These are phyloP conservation scores for Mucor velutinosus DNA, from an alignment of 371 early-diverging fungal species.

Conservation along the genomic window DNA sequence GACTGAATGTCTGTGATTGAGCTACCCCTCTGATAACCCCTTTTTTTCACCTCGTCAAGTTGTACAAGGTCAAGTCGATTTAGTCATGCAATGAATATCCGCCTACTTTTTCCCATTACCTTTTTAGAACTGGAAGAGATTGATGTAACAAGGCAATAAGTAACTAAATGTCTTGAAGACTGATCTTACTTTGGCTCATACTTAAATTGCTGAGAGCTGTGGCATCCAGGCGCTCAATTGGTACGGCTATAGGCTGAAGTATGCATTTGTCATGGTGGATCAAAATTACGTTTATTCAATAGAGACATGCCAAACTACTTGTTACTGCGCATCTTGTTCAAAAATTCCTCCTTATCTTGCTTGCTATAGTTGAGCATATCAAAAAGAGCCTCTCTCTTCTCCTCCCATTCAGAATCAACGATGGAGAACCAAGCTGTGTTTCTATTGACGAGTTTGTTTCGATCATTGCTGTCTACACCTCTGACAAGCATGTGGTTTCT, in stretches of 20 bases:
- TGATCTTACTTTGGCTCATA: not conserved
- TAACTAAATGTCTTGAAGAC: not conserved
- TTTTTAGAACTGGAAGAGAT: not conserved
- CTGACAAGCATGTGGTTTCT: not conserved
- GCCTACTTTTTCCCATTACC: slow-evolving; percentile 5
- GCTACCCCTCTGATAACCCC: not conserved
- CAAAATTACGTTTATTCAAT: not conserved
- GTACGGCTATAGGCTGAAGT: not conserved
- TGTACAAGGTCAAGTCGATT: not conserved
- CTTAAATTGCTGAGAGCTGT: not conserved
- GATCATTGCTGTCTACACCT: not conserved
- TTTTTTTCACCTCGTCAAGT: not conserved
- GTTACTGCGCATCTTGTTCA: not conserved
- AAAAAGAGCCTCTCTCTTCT: not conserved
- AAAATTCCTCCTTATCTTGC: not conserved
- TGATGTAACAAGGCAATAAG: not conserved
- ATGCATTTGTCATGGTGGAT: not conserved
- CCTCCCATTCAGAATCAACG: not conserved
- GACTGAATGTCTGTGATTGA: not conserved
- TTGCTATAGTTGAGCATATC: not conserved
- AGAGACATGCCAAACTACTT: not conserved
- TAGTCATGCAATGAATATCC: not conserved
- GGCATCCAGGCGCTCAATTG: not conserved
- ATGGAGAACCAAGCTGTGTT: not conserved
- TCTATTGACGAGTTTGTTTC: not conserved